A percentile compares a stretch with the other conserved stretches of the same genome.
phyloP scores from a whole-genome alignment of 2,329 filamentous ascomycete species.

The Aspergillus vadensis region DNA sequence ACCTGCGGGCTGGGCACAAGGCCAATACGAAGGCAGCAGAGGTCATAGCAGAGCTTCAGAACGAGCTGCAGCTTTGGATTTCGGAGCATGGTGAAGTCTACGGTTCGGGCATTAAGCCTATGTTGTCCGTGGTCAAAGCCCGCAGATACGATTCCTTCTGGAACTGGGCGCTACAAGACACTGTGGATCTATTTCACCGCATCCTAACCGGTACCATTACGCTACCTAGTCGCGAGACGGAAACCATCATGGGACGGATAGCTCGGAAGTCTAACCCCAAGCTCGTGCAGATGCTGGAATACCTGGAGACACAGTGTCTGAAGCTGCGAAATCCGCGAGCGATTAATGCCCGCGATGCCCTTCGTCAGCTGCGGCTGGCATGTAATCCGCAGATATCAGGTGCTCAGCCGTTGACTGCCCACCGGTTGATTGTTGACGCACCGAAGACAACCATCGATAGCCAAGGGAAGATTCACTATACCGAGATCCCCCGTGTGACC shows the following conservation, averaged over 20 bases:
- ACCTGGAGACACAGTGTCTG: not conserved
- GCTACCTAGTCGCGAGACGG: not conserved
- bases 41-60: not conserved
- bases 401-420: not conserved
- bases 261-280: not conserved
- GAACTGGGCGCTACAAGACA: conserved; percentile 9
- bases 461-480: not conserved
- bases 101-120: not conserved
- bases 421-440: not conserved
- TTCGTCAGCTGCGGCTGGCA: not conserved
- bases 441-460: not conserved
- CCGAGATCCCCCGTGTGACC: not conserved
- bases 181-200: not conserved
- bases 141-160: conserved; percentile 8
- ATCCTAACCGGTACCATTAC: not conserved
- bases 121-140: not conserved
- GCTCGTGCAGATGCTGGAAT: not conserved
- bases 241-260: conserved; percentile 1
- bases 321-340: not conserved
- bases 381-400: not conserved
- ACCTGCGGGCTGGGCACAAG: conserved; percentile 3
- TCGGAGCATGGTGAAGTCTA: conserved; percentile 9
- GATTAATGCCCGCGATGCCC: not conserved
- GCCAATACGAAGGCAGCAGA: not conserved
- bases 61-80: conserved; percentile 1